Evolutionary conservation across 331 rosid genomes (phyloP), one percentile per base, ranked within the genome.

Genomic region (Rhamnella rubrinervis): DNA sequence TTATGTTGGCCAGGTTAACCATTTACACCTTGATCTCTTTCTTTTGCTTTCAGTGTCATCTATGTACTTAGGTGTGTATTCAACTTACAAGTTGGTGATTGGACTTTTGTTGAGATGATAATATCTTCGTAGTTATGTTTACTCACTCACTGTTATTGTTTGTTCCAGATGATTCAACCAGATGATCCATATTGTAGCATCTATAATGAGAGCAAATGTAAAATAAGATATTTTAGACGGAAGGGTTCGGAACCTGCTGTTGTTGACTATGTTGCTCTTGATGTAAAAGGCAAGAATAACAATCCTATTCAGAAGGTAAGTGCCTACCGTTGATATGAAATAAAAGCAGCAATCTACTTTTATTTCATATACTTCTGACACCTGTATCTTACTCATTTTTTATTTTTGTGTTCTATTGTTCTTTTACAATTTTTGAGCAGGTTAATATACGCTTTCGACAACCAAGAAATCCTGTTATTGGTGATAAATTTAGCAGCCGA

Each of bases 401-500:
- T 23, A 23, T 57, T 11, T 51, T 40, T 68, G 38, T 58, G n/a
- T 21, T 21, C 12, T 28, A 12, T 31, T 66, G 19, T 53, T 53
- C 58, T 17, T 18, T 53, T 53, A n/a, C 25, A 53, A 53, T 39
- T 59, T 26, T 50, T 66, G 86, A 63, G 75, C 79, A 95, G 97
- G 98, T 81, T 47, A 95, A 83, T 67, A 89, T 95, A 68, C 95
- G 96, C n/a, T 95, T 95, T 71, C 93, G 98, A 58, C 95, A 87
- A 74, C 91, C 98, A 18, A 87, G 98, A 64, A 91, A 91, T 75
- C 98, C 98, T 0, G 50, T 91, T 63, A 91, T 91, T 75, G 98
- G 98, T 49, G 98, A 95, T 77, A 95, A 95, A 81, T 95, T 95
- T 85, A 95, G 98, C 77, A 95, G 98, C 84, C 89, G 98, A 56